These are phyloP conservation scores for Hippophae tibetana DNA, from an alignment of 306 rosid genomes.

Conservation along the genomic window DNA sequence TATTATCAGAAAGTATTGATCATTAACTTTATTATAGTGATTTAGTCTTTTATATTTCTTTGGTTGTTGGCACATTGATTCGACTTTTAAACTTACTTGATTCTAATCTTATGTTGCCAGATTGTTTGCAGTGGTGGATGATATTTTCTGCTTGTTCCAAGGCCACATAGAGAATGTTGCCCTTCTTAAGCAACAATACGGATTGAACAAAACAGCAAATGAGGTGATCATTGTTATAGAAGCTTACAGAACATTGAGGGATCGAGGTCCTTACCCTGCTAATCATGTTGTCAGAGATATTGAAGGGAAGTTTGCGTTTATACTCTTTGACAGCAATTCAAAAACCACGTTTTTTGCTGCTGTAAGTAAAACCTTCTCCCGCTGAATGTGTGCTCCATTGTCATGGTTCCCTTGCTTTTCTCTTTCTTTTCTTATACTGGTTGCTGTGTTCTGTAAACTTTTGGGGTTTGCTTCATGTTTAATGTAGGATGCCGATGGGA, in stretches of 20 bases:
- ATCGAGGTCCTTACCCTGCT: slow-evolving; percentile 93
- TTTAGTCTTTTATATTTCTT: too few species aligned
- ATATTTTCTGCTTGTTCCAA: slow-evolving; percentile 93
- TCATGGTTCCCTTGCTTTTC: background rate
- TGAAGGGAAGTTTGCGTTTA: slow-evolving; percentile 76
- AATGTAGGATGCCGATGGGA: slow-evolving; percentile 69
- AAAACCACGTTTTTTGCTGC: slow-evolving; percentile 52
- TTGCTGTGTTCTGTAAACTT: slow-evolving; percentile 13
- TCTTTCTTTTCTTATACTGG: background rate
- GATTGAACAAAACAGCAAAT: slow-evolving; percentile 76
- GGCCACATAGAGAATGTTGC: slow-evolving; percentile 88
- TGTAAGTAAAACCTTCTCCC: slow-evolving; percentile 40
- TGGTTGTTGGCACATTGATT: background rate
- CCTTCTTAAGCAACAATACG: slow-evolving; percentile 87
- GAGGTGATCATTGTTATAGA: slow-evolving; percentile 80
- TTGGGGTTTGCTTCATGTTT: background rate
- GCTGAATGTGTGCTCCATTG: slow-evolving; percentile 1
- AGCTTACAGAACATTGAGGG: slow-evolving; percentile 87
- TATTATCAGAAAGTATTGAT: too few species aligned
- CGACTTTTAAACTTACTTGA: background rate
- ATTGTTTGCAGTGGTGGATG: slow-evolving; percentile 93
- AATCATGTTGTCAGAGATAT: slow-evolving; percentile 95
- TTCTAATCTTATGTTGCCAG: slow-evolving; percentile 23
- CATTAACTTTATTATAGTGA: too few species aligned
- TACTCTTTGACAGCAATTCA: slow-evolving; percentile 65